Conservation (phyloP, 345 rosid species). For the Eucalyptus pauciflora region DNA sequence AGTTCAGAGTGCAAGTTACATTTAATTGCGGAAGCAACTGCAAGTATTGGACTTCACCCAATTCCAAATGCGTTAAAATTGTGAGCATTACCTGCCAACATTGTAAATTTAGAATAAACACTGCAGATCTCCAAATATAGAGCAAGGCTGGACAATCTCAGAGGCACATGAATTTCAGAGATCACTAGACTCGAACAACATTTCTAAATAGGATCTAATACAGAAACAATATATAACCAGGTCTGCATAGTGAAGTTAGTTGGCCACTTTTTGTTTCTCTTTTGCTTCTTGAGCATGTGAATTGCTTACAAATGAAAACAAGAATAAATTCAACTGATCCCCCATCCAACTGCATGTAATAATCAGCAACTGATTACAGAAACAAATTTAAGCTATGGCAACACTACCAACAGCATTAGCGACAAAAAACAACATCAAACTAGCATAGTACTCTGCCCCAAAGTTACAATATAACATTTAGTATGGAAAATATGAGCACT, state of each 20-base stretch:
- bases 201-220: neutral
- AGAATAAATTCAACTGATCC: neutral
- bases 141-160: neutral
- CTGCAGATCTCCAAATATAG: neutral
- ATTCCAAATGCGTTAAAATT: conserved; percentile 76
- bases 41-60: conserved; percentile 76
- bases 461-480: neutral
- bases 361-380: neutral
- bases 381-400: neutral
- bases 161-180: neutral
- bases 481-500: neutral
- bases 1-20: conserved; percentile 70
- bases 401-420: neutral
- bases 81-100: conserved; percentile 78
- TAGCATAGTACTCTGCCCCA: neutral
- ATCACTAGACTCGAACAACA: neutral
- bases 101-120: neutral
- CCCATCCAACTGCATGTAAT: neutral
- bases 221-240: neutral
- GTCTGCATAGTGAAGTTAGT: neutral
- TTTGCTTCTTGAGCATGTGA: neutral
- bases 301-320: neutral
- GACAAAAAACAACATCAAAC: neutral
- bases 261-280: neutral
- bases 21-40: conserved; percentile 63